Evolutionary conservation across 2,329 filamentous ascomycete genomes (phyloP), one percentile per base, ranked within the genome.

Genomic region (Rhexocercosporidium sp.): DNA sequence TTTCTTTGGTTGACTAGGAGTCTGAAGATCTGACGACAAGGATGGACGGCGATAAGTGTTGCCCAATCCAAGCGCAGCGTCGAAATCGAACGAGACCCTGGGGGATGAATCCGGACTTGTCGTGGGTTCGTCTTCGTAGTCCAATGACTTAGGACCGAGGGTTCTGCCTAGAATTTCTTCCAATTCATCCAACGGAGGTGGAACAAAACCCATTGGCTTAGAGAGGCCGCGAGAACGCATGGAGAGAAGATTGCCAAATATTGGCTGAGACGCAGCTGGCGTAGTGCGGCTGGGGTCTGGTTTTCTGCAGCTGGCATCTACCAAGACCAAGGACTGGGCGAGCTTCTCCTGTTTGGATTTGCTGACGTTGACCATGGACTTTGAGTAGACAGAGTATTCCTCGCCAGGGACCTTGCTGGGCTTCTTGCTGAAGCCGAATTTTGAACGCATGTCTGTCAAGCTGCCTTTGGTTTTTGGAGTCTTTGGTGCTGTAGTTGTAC

Each of bases 301-400:
- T 27, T 39, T 46, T 39, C 31, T 51, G 18, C 14, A 29, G 14
- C 29, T 34, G 12, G 51, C 44, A 37, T 46, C 25, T 7, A 41
- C 49, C 31, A 22, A 25, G 6, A 41, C 49, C 31, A 22, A 25
- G 6, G 34, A 56, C 20, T 54, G 20, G 11, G 22, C 22, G 25
- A 37, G 20, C 34, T 53, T 18, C 34, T 51, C 20, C 20, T 54
- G n/a, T n/a, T 27, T 3, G 16, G 34, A 11, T 22, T 27, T 27
- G 31, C 59, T 44, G 31, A 61, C 44, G n/a, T 61, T 31, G 41
- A 63, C 60, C 47, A 54, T 54, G 14, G 60, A 63, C 37, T 63
- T 39, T 27, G 60, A 63, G 16, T 54, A 54, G 12, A 39, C 53
- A 57, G 29, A 22, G 16, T 25, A 16, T 1, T 20, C 31, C n/a